Base-by-base conservation (phyloP, 352 stramenopile genomes). In the Globisporangium paddicum region DNA sequence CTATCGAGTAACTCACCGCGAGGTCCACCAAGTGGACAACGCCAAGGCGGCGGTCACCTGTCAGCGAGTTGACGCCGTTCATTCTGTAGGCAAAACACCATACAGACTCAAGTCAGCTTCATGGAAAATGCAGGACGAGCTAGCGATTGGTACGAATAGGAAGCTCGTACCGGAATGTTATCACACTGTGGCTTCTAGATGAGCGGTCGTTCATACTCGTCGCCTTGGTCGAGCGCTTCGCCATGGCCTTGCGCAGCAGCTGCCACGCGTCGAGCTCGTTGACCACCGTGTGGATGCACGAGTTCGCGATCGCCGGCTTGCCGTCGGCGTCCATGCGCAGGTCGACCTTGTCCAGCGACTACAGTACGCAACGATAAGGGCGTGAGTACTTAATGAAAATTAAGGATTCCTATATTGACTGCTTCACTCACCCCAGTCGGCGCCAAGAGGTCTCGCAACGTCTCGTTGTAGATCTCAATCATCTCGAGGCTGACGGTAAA, bases 381-480 rank as follows among this genome's bases (percentile, higher is more conserved):
- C 50, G 21, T 58, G 30, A 47, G 26, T 57, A 14, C 16, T n/a
- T 4, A 49, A n/a, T n/a, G 11, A 16, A 5, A 9, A 21, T 5
- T 9, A 1, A 16, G 10, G 41, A 47, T 16, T 11, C 6, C 41
- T 2, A 19, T 3, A 47, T 19, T 28, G 10, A 1, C 32, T 32
- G 46, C 1, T 13, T 8, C 5, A 71, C 77, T 55, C 77, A 88
- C 79, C 30, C 72, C 71, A 35, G 47, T 55, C n/a, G 73, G 61
- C 41, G 83, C 73, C 28, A 99, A 71, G 37, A 99, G 62, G 60
- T 99, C 96, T 10, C 88, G 77, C 34, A 99, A 75, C 14, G 96
- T 90, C 69, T 99, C 96, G 60, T 99, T 99, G 82, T 99, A 99
- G 50, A 99, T 98, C 75, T 99, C 96, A 25, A 98, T 79, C 67